Evolutionary conservation across 768 basidiomycete genomes (phyloP).

Genomic region (Hygrophorus pudorinus): DNA sequence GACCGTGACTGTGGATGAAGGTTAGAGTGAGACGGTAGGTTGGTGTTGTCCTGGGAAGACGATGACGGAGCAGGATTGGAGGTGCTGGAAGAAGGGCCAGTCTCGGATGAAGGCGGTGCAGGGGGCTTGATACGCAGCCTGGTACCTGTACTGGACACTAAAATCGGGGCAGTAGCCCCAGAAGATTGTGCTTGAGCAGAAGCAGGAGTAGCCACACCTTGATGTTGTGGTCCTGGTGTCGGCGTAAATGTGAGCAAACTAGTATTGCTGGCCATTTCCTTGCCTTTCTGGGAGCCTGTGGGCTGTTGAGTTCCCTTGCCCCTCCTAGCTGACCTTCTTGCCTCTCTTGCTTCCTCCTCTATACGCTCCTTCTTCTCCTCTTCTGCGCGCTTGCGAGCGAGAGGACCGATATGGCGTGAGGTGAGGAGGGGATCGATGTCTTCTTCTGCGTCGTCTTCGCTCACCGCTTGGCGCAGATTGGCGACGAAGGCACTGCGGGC

Average conservation of each 20-base stretch:
- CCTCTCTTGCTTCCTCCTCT: constrained; percentile 38
- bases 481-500: constrained; percentile 34
- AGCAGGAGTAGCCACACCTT: constrained; percentile 3
- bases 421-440: constrained; percentile 31
- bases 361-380: constrained; percentile 30
- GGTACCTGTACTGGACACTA: constrained; percentile 39
- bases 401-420: constrained; percentile 37
- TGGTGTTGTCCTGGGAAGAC: constrained; percentile 6
- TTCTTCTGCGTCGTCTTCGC: constrained; percentile 35
- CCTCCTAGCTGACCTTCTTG: constrained; percentile 21
- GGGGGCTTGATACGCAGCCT: constrained; percentile 41
- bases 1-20: constrained; percentile 5
- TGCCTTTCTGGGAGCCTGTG: constrained; percentile 26
- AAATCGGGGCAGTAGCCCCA: constrained; percentile 20
- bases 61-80: constrained; percentile 7
- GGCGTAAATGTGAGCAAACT: not conserved
- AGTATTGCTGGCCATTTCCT: constrained; percentile 16
- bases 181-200: constrained; percentile 13
- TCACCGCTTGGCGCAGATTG: constrained; percentile 39
- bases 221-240: constrained; percentile 3
- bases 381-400: constrained; percentile 32
- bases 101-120: constrained; percentile 16
- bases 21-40: constrained; percentile 1
- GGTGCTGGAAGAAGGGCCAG: constrained; percentile 9
- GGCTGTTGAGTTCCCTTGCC: constrained; percentile 8